Percentiles rank a stretch among this genome's conserved stretches.
phyloP scores from a whole-genome alignment of 139 green algal genomes.

The Chlamydomonas asymmetrica region DNA sequence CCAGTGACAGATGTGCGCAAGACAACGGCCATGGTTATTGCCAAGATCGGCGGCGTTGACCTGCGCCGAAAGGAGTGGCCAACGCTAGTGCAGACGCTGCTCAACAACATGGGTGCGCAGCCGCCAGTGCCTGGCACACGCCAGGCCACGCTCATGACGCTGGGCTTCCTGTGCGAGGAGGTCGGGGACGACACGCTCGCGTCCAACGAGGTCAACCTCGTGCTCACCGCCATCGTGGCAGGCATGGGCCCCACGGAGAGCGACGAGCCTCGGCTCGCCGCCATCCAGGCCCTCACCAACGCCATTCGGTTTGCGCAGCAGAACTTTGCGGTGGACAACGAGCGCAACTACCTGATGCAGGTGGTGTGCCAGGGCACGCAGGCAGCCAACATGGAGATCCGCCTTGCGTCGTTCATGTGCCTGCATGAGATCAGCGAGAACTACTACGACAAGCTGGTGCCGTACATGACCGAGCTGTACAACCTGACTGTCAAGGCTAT shows the following conservation, averaged over 20 bases:
- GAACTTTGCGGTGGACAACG: conserved; percentile 93
- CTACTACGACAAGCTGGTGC: conserved; percentile 92
- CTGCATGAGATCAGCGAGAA: conserved; percentile 84
- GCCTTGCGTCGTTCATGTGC: conserved; percentile 90
- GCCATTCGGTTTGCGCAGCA: conserved; percentile 92
- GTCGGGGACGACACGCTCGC: conserved; percentile 85
- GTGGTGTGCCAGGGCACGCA: conserved; percentile 85
- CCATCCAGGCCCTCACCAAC: conserved; percentile 89
- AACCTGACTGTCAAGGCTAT: conserved; percentile 86
- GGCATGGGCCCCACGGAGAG: conserved; percentile 87
- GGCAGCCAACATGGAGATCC: conserved; percentile 64
- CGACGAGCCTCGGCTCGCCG: conserved; percentile 84
- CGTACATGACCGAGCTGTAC: conserved; percentile 97
- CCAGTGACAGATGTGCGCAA: conserved; percentile 63
- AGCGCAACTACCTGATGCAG: conserved; percentile 98
- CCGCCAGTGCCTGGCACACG: conserved; percentile 36
- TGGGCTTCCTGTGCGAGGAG: conserved; percentile 98
- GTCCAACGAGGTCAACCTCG: conserved; percentile 89
- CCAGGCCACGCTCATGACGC: conserved; percentile 83
- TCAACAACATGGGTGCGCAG: conserved; percentile 68
- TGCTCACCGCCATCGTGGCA: conserved; percentile 93
- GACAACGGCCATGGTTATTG: conserved; percentile 86
- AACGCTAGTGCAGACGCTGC: conserved; percentile 76
- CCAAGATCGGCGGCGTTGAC: conserved; percentile 95
- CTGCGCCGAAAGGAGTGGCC: conserved; percentile 83